Evolutionary conservation across 441 rosid genomes (phyloP), one percentile per base, ranked within the genome.

Genomic region (Adansonia madagascariensis): DNA sequence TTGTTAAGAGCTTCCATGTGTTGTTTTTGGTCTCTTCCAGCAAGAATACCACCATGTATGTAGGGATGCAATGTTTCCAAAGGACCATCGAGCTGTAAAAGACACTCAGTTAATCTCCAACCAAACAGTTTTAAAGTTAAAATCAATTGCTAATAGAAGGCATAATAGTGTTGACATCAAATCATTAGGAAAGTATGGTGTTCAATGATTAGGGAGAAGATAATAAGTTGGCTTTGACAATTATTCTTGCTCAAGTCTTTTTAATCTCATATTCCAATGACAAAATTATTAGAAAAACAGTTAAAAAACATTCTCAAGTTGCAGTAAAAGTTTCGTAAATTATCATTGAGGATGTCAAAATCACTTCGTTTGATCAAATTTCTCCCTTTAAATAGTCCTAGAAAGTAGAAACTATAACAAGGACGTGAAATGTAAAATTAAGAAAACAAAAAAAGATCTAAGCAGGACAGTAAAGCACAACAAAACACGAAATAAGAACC

Each of bases 1-100:
- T 89, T 82, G 49, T 81, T 83, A 65, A 95, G 97, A 77, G 94
- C 97, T 83, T 91, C 97, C 94, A 92, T 90, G 78, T 94, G 97
- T 84, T 89, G 92, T 59, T 86, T 85, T 83, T 88, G 88, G 77
- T 94, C 96, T 83, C 97, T 89, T 83, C 92, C 87, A 78, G 98
- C 98, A 50, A 96, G 96, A 86, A 96, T 94, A 68, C 95, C 98
- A 12, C 97, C 98, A 39, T 96, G 99, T 71, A 96, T 83, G 61
- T 80, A 82, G 64, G 98, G 98, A 83, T 94, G 94, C 75, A 95
- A 88, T 35, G 99, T 95, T 85, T 95, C 92, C 67, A 94, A 92
- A 69, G 94, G 94, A 55, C 97, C 99, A 71, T 94, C 98, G 71
- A 90, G 95, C 99, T 92, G 84, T 72, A 71, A 75, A 56, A 78